A percentile compares a stretch with the other conserved stretches of the same genome.
phyloP scores from a whole-genome alignment of 78 protist genomes.

The Polysphondylium violaceum region DNA sequence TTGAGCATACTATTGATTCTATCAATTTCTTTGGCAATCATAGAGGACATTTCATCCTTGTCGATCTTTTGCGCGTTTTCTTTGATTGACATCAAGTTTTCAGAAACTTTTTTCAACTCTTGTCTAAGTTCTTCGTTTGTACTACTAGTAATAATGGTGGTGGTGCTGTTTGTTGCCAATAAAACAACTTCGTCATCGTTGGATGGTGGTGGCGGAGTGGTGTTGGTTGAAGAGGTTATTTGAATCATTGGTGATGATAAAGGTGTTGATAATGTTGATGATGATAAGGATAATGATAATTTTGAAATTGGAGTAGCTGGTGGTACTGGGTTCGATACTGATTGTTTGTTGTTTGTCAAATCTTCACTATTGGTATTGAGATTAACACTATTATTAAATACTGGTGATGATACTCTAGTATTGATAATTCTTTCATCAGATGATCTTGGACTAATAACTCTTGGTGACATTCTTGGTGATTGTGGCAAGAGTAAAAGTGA shows the following conservation, averaged over 20 bases:
- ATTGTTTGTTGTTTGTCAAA: background rate
- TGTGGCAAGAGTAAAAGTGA: background rate
- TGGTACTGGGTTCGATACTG: background rate
- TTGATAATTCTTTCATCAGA: background rate
- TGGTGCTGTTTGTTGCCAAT: background rate
- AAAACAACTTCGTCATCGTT: background rate
- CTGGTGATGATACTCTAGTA: background rate
- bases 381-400: background rate
- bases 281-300: background rate
- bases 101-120: background rate
- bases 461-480: background rate
- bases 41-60: background rate
- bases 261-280: background rate
- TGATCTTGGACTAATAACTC: background rate
- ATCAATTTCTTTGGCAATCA: conserved; percentile 54
- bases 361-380: background rate
- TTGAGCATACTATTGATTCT: conserved; percentile 25
- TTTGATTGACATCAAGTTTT: conserved; percentile 14
- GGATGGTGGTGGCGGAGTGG: background rate
- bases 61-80: background rate
- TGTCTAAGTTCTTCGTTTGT: background rate
- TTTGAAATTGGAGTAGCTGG: background rate
- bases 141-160: background rate
- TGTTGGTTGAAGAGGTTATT: too few species aligned
- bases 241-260: conserved; percentile 11